These are phyloP conservation scores for Arabidopsis lyrata DNA, from an alignment of 441 rosid species.

Conservation along the genomic window DNA sequence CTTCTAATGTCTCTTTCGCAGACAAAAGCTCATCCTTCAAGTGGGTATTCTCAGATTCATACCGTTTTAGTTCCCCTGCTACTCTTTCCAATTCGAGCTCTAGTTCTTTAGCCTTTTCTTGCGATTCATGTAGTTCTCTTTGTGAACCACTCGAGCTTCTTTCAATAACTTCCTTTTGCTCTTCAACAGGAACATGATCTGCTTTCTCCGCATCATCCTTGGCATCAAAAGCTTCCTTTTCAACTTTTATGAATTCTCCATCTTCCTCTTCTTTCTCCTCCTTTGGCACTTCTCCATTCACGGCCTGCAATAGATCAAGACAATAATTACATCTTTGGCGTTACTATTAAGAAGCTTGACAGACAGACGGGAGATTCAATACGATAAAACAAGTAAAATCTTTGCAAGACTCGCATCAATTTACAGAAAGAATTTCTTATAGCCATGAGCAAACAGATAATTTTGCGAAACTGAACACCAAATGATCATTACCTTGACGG, in stretches of 20 bases:
- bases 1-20: slow-evolving; percentile 67
- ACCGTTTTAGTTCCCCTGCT: slow-evolving; percentile 66
- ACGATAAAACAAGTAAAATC: neutral
- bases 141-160: slow-evolving; percentile 61
- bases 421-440: neutral
- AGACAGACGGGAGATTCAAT: neutral
- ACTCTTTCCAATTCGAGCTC: slow-evolving; percentile 83
- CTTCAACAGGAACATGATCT: slow-evolving; percentile 42
- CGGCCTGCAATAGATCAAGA: slow-evolving; percentile 49
- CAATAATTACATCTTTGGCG: slow-evolving; percentile 14
- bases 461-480: neutral
- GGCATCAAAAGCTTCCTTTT: slow-evolving; percentile 75
- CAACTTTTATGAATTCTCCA: slow-evolving; percentile 96
- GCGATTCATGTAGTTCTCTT: slow-evolving; percentile 81
- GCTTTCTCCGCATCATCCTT: slow-evolving; percentile 58
- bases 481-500: slow-evolving; percentile 59
- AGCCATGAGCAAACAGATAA: slow-evolving; percentile 22
- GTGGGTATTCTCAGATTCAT: slow-evolving; percentile 67
- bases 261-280: slow-evolving; percentile 81
- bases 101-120: slow-evolving; percentile 78
- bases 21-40: slow-evolving; percentile 67
- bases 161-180: slow-evolving; percentile 52
- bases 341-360: slow-evolving; percentile 13
- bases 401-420: slow-evolving; percentile 5
- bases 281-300: slow-evolving; percentile 54